Evolutionary conservation across 2,329 filamentous ascomycete genomes (phyloP), one percentile per base, ranked within the genome.

Genomic region (Monosporascus ibericus): DNA sequence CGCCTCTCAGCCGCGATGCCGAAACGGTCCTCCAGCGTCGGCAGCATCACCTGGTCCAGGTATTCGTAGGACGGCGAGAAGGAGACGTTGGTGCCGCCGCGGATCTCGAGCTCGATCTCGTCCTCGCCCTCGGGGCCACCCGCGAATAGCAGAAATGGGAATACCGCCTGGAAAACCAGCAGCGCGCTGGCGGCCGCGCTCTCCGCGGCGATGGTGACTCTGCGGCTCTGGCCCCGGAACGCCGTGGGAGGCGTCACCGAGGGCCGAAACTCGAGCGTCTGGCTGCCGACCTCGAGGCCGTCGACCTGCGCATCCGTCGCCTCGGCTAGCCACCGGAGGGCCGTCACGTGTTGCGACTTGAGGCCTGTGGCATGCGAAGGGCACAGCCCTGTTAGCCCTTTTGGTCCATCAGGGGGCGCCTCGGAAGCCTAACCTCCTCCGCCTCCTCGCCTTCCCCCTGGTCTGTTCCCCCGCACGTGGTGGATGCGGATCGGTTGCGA

Each of bases 51-150:
- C 59, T 85, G 82, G 59, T 83, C 79, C 3, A 85, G 67, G 60
- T 85, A 86, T 60, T 86, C 82, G 53, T 74, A 84, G n/a, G 76
- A 81, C 1, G 75, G 70, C 0, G 81, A 82, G 60, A 75, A 82
- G 9, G 72, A 69, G 2, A 80, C 76, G 56, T 86, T 85, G 1
- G 82, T 85, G 17, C 82, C 82, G 5, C 82, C 82, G 2, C 74
- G 71, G 6, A 86, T 75, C 18, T 73, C 71, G 5, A 85, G 58
- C 30, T 72, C 71, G 22, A 84, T 68, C 2, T 60, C 64, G n/a
- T 55, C 62, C 6, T 70, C 68, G 54, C 73, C 72, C n/a, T 73
- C 70, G 0, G 79, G 74, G 54, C 73, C 71, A 17, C 73, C 70
- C 0, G 79, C 75, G 52, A 81, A 83, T 6, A 86, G 62, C 1